Base-by-base conservation (phyloP, 768 basidiomycete species). In the Terana coerulea region DNA sequence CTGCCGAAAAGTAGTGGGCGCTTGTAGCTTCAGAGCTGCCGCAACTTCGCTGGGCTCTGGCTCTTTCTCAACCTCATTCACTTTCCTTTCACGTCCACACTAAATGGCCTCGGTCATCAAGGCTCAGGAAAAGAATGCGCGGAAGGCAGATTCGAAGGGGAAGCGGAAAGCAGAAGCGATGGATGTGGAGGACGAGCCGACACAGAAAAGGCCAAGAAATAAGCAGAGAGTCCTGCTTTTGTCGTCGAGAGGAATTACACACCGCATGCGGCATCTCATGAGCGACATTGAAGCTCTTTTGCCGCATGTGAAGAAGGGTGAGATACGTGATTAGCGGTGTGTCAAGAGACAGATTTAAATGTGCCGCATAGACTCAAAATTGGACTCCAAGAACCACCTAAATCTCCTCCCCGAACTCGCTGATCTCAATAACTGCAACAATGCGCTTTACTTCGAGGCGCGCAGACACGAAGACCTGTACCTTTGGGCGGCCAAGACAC, bases 201-300 rank as follows among this genome's bases (percentile, higher is more conserved):
- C 59, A 6, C 64, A 72, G 14, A 83, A 79, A 64, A 76, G 71
- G 67, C 83, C 81, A 71, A 84, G 82, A 68, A 95, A 98, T 75
- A 97, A 93, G 78, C 95, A 99, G 75, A 83, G 95, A 56, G 95
- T 98, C 5, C 74, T 99, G 47, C 67, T 98, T 61, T 81, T 98
- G 44, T 92, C 89, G 35, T 98, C 95, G 44, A 78, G 97, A 51
- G 97, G 97, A 47, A 80, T 98, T 49, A 98, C 93, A 17, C 89
- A 95, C 69, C 81, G 97, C 24, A 98, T 98, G 94, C 75, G 97
- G 56, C 97, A 99, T 68, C 75, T 99, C 52, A 94, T 98, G 92
- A 89, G 86, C 59, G 97, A 99, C 67, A 64, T 99, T 47, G 91
- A 95, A 66, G 81, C 78, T 0, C 72, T 99, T 25, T 68, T 99